A percentile compares a stretch with the other conserved stretches of the same genome.
Evolutionary conservation across 805 yeast species (phyloP).

Genomic region (Scheffersomyces ergatensis): DNA sequence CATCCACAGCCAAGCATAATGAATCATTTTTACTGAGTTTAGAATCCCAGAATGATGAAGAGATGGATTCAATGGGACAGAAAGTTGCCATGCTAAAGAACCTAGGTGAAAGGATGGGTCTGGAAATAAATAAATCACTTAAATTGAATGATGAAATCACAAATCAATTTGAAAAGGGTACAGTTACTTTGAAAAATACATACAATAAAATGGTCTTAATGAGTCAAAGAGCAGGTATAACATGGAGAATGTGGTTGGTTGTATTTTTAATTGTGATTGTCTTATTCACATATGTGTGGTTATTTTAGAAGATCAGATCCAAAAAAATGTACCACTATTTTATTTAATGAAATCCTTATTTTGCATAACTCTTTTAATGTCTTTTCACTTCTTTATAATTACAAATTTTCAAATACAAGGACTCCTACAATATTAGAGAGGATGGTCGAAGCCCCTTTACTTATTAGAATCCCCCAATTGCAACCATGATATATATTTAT

Average conservation of each 20-base stretch:
- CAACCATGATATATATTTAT: too few species aligned
- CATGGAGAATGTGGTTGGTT: slow-evolving; percentile 43
- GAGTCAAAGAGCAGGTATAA: slow-evolving; percentile 46
- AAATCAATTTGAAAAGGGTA: slow-evolving; percentile 37
- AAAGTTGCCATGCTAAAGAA: slow-evolving; percentile 41
- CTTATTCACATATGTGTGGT: slow-evolving; percentile 44
- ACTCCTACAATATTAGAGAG: not conserved
- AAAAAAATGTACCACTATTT: too few species aligned
- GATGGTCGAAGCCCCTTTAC: not conserved
- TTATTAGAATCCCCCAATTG: too few species aligned
- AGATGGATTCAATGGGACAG: slow-evolving; percentile 38
- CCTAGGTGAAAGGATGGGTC: slow-evolving; percentile 41
- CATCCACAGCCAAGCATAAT: slow-evolving; percentile 33
- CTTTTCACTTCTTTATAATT: too few species aligned
- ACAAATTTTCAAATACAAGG: too few species aligned
- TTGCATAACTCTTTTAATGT: too few species aligned
- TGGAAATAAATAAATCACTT: slow-evolving; percentile 41
- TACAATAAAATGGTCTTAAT: slow-evolving; percentile 42
- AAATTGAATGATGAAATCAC: slow-evolving; percentile 40
- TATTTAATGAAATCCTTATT: too few species aligned
- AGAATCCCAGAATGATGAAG: slow-evolving; percentile 43
- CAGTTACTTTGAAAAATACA: slow-evolving; percentile 39
- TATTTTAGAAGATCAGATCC: slow-evolving; percentile 14
- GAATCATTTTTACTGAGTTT: slow-evolving; percentile 42
- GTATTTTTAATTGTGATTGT: slow-evolving; percentile 34